phyloP scores from a whole-genome alignment of 2,329 filamentous ascomycete species.

The Torrubiella hemipterigena region DNA sequence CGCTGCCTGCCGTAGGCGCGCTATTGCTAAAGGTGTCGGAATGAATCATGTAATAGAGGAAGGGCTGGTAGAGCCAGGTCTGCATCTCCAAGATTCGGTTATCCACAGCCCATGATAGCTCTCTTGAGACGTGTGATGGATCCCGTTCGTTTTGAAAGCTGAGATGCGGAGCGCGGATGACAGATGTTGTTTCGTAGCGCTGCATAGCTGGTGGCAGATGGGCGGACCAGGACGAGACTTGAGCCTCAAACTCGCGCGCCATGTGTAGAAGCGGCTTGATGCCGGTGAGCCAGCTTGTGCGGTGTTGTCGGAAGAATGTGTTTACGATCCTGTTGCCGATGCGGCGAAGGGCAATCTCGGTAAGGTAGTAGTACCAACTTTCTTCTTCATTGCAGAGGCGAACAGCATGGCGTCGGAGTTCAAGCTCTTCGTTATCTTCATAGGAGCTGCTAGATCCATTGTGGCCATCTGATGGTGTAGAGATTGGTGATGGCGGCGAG shows the following conservation, averaged over 20 bases:
- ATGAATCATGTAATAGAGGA: constrained; percentile 11
- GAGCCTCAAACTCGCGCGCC: constrained; percentile 12
- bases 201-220: constrained; percentile 10
- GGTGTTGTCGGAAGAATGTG: constrained; percentile 11
- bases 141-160: constrained; percentile 5
- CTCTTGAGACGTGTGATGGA: constrained; percentile 9
- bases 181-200: constrained; percentile 8
- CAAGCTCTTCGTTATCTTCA: constrained; percentile 6
- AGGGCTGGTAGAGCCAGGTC: constrained; percentile 11
- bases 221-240: constrained; percentile 12
- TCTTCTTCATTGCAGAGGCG: constrained; percentile 17
- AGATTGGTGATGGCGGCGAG: constrained; percentile 12
- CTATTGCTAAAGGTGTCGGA: not conserved
- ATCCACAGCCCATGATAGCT: constrained; percentile 12
- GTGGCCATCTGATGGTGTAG: not conserved
- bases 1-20: not conserved
- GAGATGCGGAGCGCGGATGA: constrained; percentile 8
- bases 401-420: constrained; percentile 9
- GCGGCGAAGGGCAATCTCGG: constrained; percentile 27
- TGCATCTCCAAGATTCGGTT: constrained; percentile 13
- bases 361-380: constrained; percentile 31
- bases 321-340: constrained; percentile 28
- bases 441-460: not conserved
- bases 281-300: constrained; percentile 9
- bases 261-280: constrained; percentile 10